phyloP scores from a whole-genome alignment of 1,139 yeast genomes.

The Yamadazyma pseudoaaseri region DNA sequence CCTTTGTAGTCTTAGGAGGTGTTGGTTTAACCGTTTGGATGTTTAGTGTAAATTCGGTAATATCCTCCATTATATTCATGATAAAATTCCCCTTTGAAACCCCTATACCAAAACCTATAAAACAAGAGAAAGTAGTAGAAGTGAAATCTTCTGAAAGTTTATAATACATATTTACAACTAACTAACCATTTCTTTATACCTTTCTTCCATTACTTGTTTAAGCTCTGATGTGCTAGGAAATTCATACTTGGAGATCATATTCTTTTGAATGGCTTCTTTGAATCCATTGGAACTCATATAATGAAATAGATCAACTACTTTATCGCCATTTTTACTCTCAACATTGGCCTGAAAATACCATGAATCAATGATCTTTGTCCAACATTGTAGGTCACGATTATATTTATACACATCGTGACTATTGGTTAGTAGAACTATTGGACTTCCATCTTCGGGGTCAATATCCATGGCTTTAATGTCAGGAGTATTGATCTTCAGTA shows the following conservation, averaged over 20 bases:
- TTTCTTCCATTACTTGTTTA: conserved; percentile 20
- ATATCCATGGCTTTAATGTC: conserved; percentile 31
- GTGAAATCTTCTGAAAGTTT: neutral
- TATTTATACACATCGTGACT: conserved; percentile 40
- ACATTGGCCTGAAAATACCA: conserved; percentile 36
- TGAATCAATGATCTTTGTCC: conserved; percentile 50
- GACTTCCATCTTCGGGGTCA: conserved; percentile 35
- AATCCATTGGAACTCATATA: conserved; percentile 17
- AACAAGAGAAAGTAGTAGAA: conserved; percentile 6
- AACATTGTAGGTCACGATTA: conserved; percentile 35
- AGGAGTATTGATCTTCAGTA: conserved; percentile 19
- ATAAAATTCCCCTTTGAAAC: conserved; percentile 28
- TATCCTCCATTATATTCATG: conserved; percentile 27
- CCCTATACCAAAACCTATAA: conserved; percentile 22
- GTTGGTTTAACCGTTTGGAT: conserved; percentile 55
- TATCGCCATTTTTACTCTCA: conserved; percentile 1
- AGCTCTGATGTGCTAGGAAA: conserved; percentile 20
- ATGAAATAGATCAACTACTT: conserved; percentile 9
- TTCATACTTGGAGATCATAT: conserved; percentile 22
- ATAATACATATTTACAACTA: conserved; percentile 6
- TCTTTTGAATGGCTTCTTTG: conserved; percentile 20
- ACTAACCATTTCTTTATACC: conserved; percentile 21
- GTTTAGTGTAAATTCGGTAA: conserved; percentile 35
- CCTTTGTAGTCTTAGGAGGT: conserved; percentile 56
- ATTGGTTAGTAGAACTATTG: conserved; percentile 35